A percentile compares a stretch with the other conserved stretches of the same genome.
phyloP scores from a whole-genome alignment of 2,329 filamentous ascomycete species.

The Ceratocystis lukuohia region DNA sequence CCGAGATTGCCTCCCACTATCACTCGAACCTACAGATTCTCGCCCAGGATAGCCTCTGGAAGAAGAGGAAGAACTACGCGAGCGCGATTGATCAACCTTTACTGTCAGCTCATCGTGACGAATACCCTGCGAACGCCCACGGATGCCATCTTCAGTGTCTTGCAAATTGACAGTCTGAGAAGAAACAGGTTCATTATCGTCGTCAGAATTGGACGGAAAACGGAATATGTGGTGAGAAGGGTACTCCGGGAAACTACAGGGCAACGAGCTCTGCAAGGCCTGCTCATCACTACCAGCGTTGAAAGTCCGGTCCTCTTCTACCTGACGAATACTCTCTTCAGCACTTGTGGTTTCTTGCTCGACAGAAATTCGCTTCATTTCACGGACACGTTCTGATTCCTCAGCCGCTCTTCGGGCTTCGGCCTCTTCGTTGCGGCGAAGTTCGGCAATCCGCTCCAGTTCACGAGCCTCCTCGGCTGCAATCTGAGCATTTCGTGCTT shows the following conservation, averaged over 20 bases:
- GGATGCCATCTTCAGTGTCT: background rate
- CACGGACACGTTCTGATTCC: background rate
- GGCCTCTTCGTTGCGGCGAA: background rate
- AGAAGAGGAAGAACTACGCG: background rate
- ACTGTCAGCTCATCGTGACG: background rate
- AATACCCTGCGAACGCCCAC: background rate
- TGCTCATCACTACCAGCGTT: too few species aligned
- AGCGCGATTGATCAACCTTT: background rate
- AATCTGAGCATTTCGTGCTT: background rate
- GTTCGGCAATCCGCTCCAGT: background rate
- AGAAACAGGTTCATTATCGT: background rate
- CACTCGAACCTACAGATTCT: background rate
- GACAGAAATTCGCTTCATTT: background rate
- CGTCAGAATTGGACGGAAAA: background rate
- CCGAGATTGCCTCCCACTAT: background rate
- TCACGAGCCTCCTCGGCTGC: slow-evolving; percentile 1
- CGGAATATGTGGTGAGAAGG: background rate
- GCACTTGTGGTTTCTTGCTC: background rate
- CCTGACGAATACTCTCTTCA: background rate
- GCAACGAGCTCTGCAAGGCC: background rate
- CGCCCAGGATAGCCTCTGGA: background rate
- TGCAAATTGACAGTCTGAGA: background rate
- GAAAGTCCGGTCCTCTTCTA: background rate
- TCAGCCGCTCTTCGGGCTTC: background rate
- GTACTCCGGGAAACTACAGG: background rate